Evolutionary conservation across 176 grass and related monocot genomes (phyloP).

Genomic region (Triticum dicoccoides): DNA sequence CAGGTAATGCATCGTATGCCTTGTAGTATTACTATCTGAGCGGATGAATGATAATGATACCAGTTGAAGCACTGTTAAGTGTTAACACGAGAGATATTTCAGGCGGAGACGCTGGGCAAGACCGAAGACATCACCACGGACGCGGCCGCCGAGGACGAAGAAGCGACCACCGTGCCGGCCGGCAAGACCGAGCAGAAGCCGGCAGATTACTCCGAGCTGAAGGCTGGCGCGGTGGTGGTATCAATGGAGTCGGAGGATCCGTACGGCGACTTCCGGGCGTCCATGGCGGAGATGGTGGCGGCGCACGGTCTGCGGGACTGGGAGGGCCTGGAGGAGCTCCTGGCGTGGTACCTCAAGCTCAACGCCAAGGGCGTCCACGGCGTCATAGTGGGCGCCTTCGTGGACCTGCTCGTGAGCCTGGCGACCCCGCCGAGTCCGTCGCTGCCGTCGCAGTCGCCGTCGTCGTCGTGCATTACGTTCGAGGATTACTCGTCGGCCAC

Average conservation of each 20-base stretch:
- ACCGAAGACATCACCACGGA: neutral
- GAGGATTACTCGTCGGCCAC: slow-evolving; percentile 55
- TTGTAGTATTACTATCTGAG: neutral
- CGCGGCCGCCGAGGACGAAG: neutral
- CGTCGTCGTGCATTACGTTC: slow-evolving; percentile 72
- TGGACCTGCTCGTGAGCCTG: slow-evolving; percentile 62
- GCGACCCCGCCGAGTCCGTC: slow-evolving; percentile 3
- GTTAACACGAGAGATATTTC: slow-evolving; percentile 4
- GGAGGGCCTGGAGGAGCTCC: slow-evolving; percentile 78
- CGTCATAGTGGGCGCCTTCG: slow-evolving; percentile 70
- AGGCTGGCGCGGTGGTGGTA: slow-evolving; percentile 37
- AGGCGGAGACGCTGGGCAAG: neutral
- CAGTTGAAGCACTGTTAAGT: neutral
- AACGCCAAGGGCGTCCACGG: slow-evolving; percentile 67
- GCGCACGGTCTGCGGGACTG: slow-evolving; percentile 68
- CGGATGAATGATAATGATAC: neutral
- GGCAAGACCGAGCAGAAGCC: neutral
- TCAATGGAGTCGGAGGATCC: slow-evolving; percentile 64
- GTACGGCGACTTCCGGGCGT: slow-evolving; percentile 68
- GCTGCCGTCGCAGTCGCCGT: slow-evolving; percentile 39
- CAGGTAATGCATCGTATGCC: slow-evolving; percentile 28
- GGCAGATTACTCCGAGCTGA: slow-evolving; percentile 18
- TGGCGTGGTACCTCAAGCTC: slow-evolving; percentile 70
- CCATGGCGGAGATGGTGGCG: slow-evolving; percentile 80
- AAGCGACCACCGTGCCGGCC: neutral